Conservation (phyloP, 1,284 basidiomycete genomes). For the Ganoderma boninense region DNA sequence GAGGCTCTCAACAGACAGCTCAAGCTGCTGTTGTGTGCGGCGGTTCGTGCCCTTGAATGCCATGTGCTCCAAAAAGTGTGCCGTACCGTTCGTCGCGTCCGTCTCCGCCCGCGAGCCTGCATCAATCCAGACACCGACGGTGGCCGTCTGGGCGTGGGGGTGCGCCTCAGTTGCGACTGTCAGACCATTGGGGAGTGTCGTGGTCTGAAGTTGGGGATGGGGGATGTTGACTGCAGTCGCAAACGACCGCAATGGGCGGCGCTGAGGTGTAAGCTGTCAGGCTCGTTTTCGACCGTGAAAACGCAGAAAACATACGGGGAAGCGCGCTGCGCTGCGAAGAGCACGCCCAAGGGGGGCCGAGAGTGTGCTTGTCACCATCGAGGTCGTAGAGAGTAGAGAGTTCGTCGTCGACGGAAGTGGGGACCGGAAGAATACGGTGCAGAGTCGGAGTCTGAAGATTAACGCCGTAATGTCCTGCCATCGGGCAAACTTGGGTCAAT, state of each 20-base stretch:
- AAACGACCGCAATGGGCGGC: slow-evolving; percentile 59
- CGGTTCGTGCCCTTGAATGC: slow-evolving; percentile 95
- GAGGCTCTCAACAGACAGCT: slow-evolving; percentile 98
- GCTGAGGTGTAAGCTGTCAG: slow-evolving; percentile 34
- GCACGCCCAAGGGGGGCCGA: slow-evolving; percentile 65
- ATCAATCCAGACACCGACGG: slow-evolving; percentile 99
- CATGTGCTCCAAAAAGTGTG: slow-evolving; percentile 99
- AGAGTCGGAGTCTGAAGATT: slow-evolving; percentile 16
- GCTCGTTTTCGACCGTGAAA: neutral
- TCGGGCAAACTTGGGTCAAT: neutral
- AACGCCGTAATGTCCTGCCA: neutral
- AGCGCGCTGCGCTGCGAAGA: slow-evolving; percentile 64
- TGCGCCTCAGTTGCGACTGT: slow-evolving; percentile 95
- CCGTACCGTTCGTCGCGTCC: slow-evolving; percentile 93
- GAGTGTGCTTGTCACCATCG: slow-evolving; percentile 75
- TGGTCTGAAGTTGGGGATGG: slow-evolving; percentile 85
- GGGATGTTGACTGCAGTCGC: slow-evolving; percentile 75
- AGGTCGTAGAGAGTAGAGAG: slow-evolving; percentile 42
- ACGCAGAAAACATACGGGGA: slow-evolving; percentile 52
- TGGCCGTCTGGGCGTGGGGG: slow-evolving; percentile 95
- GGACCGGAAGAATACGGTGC: slow-evolving; percentile 37
- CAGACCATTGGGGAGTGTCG: slow-evolving; percentile 90
- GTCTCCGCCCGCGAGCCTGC: slow-evolving; percentile 98
- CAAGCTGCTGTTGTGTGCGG: slow-evolving; percentile 91
- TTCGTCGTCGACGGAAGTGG: slow-evolving; percentile 37